Evolutionary conservation across 2,329 filamentous ascomycete genomes (phyloP), one percentile per base, ranked within the genome.

Genomic region (Pseudofabraea citricarpa): DNA sequence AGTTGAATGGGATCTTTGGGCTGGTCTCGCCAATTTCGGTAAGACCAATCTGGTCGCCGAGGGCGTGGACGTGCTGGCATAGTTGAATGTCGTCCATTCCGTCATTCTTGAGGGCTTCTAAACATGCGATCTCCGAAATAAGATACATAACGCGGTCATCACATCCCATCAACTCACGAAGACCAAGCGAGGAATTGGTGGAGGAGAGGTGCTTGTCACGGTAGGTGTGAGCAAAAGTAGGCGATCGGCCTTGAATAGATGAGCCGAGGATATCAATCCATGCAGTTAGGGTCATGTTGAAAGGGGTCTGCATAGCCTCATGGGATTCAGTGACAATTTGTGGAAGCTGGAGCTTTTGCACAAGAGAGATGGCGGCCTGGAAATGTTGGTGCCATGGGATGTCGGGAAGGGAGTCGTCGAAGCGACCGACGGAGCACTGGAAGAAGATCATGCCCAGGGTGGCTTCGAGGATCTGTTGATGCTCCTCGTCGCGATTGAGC

Each of bases 321-420:
- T 57, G 70, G n/a, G 73, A 71, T 52, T 82, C 75, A 40, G 73
- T 71, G 43, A 91, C 79, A 37, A 82, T 65, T 29, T 75, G 74
- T 8, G 87, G 84, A 29, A 97, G 79, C 46, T 90, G 83, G 24
- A 97, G 82, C 67, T 88, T 90, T 62, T 86, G 80, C 19, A 95
- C 87, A 41, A 97, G 75, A 55, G 83, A 90, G 54, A 86, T 85
- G 16, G 85, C 91, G 3, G 90, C 90, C 64, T 94, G 86, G 70
- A 97, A 96, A 71, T 98, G 93, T 63, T 95, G 87, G 69, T 91
- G 87, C 93, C 93, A 98, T 18, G 90, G 83, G 56, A 97, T 95
- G 62, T 97, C 90, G 13, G 88, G 85, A 19, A 96, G 79, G 36
- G 78, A 78, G 61, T 96, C 89, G 56, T 93, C 85, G 26, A 85